These are phyloP conservation scores for Lachnellula arida DNA, from an alignment of 2,329 filamentous ascomycete species.

Conservation along the genomic window DNA sequence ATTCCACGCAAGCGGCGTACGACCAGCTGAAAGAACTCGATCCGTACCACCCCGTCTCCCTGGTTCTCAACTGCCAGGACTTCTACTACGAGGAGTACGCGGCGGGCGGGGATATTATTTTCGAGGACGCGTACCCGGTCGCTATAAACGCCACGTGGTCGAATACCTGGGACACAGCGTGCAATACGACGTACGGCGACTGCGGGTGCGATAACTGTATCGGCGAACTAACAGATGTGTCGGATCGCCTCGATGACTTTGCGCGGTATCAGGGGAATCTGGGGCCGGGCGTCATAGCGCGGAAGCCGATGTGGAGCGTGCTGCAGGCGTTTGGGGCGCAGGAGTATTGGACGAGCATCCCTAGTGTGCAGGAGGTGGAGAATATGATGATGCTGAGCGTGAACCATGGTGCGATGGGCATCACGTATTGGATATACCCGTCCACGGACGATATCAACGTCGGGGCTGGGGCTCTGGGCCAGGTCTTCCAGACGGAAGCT, in stretches of 20 bases:
- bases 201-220: slow-evolving; percentile 48
- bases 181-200: slow-evolving; percentile 45
- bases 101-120: slow-evolving; percentile 44
- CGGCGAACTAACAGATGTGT: slow-evolving; percentile 27
- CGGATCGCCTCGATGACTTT: slow-evolving; percentile 37
- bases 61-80: slow-evolving; percentile 47
- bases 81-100: slow-evolving; percentile 45
- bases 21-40: slow-evolving; percentile 40
- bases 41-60: slow-evolving; percentile 45
- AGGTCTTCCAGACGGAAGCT: slow-evolving; percentile 32
- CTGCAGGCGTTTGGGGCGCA: slow-evolving; percentile 45
- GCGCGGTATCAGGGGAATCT: slow-evolving; percentile 36
- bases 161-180: slow-evolving; percentile 39
- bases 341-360: slow-evolving; percentile 43
- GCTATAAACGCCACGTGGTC: slow-evolving; percentile 42
- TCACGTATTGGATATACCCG: slow-evolving; percentile 44
- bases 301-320: slow-evolving; percentile 44
- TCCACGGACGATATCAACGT: slow-evolving; percentile 25
- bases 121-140: slow-evolving; percentile 46
- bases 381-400: slow-evolving; percentile 43
- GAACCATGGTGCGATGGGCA: slow-evolving; percentile 45
- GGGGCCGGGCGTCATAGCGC: slow-evolving; percentile 7
- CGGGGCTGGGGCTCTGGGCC: slow-evolving; percentile 36
- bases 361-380: slow-evolving; percentile 40
- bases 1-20: slow-evolving; percentile 40